Conservation (phyloP, 352 stramenopile species). For the Phytophthora pisi region DNA sequence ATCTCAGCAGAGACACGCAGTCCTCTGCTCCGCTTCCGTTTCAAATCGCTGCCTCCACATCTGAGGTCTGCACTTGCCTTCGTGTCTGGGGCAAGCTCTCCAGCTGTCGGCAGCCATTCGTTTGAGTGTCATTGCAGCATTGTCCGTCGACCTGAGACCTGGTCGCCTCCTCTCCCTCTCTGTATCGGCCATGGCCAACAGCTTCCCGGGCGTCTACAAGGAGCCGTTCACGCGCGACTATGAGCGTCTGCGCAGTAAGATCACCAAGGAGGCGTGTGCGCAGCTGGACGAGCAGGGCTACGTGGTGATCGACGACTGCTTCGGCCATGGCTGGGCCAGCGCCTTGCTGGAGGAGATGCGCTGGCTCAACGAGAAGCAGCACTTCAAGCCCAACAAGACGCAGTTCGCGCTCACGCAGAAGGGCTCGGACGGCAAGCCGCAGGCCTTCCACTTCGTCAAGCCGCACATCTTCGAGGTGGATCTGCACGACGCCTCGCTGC, state of each 20-base stretch:
- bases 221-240: constrained; percentile 61
- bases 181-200: constrained; percentile 21
- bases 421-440: constrained; percentile 22
- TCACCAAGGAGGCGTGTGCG: constrained; percentile 47
- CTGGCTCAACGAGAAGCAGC: constrained; percentile 49
- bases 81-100: too few species aligned
- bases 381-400: constrained; percentile 84
- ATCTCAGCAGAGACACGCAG: constrained; percentile 13
- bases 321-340: constrained; percentile 56
- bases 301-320: constrained; percentile 74
- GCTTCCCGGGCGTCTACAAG: constrained; percentile 53
- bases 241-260: constrained; percentile 49
- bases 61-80: not conserved
- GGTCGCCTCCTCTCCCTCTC: not conserved
- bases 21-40: not conserved
- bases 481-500: constrained; percentile 66
- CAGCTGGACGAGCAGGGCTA: constrained; percentile 59
- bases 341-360: constrained; percentile 72
- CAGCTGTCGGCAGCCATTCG: constrained; percentile 17
- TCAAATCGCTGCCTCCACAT: constrained; percentile 23
- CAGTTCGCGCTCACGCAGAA: constrained; percentile 74
- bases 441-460: constrained; percentile 72
- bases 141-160: constrained; percentile 5
- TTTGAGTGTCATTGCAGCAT: constrained; percentile 16
- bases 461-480: constrained; percentile 88